Base-by-base conservation (phyloP, 164 flowering plant genomes). In the Paratinospora sagittata region DNA sequence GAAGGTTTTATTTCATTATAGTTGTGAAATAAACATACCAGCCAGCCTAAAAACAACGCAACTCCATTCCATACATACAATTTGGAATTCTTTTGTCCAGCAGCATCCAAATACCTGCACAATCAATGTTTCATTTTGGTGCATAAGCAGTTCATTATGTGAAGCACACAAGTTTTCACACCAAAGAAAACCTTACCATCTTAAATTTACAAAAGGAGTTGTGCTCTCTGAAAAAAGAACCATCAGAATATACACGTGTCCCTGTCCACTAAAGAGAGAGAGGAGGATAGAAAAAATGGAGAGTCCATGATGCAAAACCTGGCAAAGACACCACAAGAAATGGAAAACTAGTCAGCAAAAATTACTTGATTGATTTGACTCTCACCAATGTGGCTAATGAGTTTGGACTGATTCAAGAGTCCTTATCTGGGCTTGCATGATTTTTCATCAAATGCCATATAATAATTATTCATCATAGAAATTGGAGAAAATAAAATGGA, bases 191-290 rank as follows among this genome's bases (percentile, higher is more conserved):
- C 19, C 47, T 79, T 76, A 89, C 97, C 94, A 91, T 88, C 97
- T 84, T 43, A 89, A 64, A 79, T 91, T 91, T 24, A 91, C 86
- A 63, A 83, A 86, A 0, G 97, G 97, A 57, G 97, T 91, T 21
- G 97, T 91, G 77, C 45, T 68, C 81, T 91, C 97, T 10, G 97
- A 65, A 74, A 88, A 82, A 36, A 91, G 88, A 85, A 87, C 95
- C 88, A 91, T 81, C 14, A 86, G 71, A 75, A 86, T 86, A 81
- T 91, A 91, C 7, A 88, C 16, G 66, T 85, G 93, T 30, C 75
- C 90, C 76, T 86, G 81, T 64, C 97, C 90, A 70, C 87, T 89
- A 41, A 80, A 24, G 43, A 89, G 84, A 24, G 95, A 73, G 26
- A 78, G 90, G 67, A 82, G 11, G 67, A 91, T 82, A 1, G 93